Base-by-base conservation (phyloP, 1,284 basidiomycete genomes). In the Chalciporus sp. region DNA sequence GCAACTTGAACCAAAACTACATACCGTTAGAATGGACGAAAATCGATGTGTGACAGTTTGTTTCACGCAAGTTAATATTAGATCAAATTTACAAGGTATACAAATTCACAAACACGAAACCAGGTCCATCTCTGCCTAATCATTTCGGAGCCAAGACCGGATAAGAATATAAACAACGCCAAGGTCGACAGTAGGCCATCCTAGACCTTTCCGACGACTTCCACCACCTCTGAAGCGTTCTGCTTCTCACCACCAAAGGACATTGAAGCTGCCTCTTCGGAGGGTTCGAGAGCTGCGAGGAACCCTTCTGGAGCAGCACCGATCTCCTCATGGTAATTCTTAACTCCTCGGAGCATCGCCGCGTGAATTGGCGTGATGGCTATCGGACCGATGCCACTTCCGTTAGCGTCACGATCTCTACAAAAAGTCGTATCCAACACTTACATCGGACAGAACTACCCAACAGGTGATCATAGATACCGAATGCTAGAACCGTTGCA, bases 381-480 rank as follows among this genome's bases (percentile, higher is more conserved):
- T 69, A 39, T 47, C 37, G 7, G 12, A 51, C 19, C 23, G 17
- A 39, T 2, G 35, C 40, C 16, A 57, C 42, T 26, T 42, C 14
- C 43, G n/a, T 68, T 33, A 70, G 50, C 45, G 49, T 43, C 56
- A 46, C 9, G 40, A 31, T 33, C 47, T 23, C 52, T 52, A 16
- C 1, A 26, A 3, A 8, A 23, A 53, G 55, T 55, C 6, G 61
- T 14, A 6, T 8, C 7, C 31, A 40, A 35, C 5, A 71, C 71
- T 31, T 55, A 72, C 67, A 60, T 20, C 69, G 56, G 10, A 59
- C 60, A 16, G 60, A 52, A 52, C 71, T 72, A 17, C 58, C 31
- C 14, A 88, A 67, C 62, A 86, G 71, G 12, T 78, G 56, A 58
- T 85, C 82, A 56, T 88, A 85, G 28, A 84, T 51, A 40, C 73